A percentile compares a stretch with the other conserved stretches of the same genome.
These are phyloP conservation scores for Xylaria polymorpha DNA, from an alignment of 2,329 filamentous ascomycete species.

Conservation along the genomic window DNA sequence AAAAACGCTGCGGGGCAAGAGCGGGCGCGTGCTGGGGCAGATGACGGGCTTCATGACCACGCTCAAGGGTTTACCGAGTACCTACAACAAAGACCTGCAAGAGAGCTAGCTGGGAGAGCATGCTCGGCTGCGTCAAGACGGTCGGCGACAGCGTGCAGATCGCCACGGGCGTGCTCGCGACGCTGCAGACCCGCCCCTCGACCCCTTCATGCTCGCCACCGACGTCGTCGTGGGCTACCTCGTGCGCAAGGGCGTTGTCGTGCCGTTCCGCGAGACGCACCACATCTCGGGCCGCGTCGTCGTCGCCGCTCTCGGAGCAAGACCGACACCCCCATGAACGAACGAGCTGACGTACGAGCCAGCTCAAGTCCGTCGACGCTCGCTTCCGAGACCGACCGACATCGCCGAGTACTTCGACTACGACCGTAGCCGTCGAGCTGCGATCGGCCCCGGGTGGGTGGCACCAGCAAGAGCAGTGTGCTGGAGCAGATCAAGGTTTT, in stretches of 20 bases:
- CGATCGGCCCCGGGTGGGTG: conserved; percentile 78
- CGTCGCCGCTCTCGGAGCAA: conserved; percentile 2
- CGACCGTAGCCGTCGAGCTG: conserved; percentile 82
- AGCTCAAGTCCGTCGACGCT: conserved; percentile 26
- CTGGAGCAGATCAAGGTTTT: conserved; percentile 70
- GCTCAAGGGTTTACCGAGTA: conserved; percentile 65
- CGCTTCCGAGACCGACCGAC: conserved; percentile 61
- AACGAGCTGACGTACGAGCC: conserved; percentile 73
- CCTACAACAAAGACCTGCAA: conserved; percentile 85
- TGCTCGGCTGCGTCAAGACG: conserved; percentile 85
- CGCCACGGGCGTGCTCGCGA: conserved; percentile 81
- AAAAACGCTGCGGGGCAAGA: not conserved
- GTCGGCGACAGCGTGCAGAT: conserved; percentile 84
- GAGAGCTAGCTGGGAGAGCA: conserved; percentile 83
- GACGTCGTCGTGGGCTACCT: conserved; percentile 76
- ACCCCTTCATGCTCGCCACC: conserved; percentile 85
- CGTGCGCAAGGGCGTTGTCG: conserved; percentile 74
- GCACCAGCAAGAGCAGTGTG: conserved; percentile 75
- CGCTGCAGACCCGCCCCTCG: conserved; percentile 72
- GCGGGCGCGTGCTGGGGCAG: not conserved
- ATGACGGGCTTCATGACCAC: not conserved
- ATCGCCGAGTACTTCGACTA: conserved; percentile 82
- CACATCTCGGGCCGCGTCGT: conserved; percentile 14
- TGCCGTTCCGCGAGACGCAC: conserved; percentile 50
- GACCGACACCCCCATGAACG: conserved; percentile 73